Percentiles rank a stretch among this genome's conserved stretches.
These are phyloP conservation scores for Elaeagnus macrophylla DNA, from an alignment of 306 rosid genomes.

Conservation along the genomic window DNA sequence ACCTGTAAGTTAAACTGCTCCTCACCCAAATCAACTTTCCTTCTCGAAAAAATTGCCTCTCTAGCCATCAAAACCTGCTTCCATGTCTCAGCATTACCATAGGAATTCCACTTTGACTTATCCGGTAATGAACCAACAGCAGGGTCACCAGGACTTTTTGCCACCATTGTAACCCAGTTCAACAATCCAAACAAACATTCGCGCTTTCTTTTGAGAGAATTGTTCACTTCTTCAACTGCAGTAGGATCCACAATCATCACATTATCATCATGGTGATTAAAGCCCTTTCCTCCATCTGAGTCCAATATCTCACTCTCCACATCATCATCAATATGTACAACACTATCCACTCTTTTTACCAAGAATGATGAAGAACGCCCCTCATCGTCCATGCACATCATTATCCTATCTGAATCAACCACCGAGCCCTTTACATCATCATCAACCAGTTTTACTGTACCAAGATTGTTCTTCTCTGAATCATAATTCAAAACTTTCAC, in stretches of 20 bases:
- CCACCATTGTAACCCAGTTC: constrained; percentile 44
- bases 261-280: constrained; percentile 5
- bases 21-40: constrained; percentile 25
- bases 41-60: constrained; percentile 37
- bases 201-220: constrained; percentile 9
- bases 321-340: constrained; percentile 7
- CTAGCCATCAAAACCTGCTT: constrained; percentile 58
- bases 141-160: constrained; percentile 56
- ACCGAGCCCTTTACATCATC: background rate
- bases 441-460: background rate
- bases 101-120: constrained; percentile 49
- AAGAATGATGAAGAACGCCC: background rate
- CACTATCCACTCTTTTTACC: constrained; percentile 8
- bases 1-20: constrained; percentile 58
- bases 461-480: background rate
- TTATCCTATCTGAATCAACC: constrained; percentile 2
- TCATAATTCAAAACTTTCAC: constrained; percentile 19
- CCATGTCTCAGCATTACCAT: constrained; percentile 40
- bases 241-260: constrained; percentile 27
- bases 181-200: constrained; percentile 33
- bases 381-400: background rate
- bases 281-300: constrained; percentile 16
- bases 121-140: constrained; percentile 45
- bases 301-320: constrained; percentile 18
- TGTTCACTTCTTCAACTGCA: constrained; percentile 19